A percentile compares a stretch with the other conserved stretches of the same genome.
phyloP scores from a whole-genome alignment of 1,284 basidiomycete species.

The Microbotryum intermedium region DNA sequence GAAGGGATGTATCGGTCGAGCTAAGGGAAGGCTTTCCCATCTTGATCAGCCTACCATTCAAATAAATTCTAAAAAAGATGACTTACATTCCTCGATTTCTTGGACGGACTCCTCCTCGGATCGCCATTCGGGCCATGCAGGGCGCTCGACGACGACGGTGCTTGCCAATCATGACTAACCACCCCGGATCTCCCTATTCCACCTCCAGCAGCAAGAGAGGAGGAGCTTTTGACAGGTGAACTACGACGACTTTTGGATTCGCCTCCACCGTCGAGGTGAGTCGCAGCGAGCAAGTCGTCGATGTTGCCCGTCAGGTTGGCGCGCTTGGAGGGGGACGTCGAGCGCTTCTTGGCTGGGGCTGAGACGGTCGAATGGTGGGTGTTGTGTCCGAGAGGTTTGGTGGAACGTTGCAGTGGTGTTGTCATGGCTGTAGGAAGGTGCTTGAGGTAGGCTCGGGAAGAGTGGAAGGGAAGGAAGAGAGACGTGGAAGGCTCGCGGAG shows the following conservation, averaged over 20 bases:
- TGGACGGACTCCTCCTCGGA: constrained; percentile 21
- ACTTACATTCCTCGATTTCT: constrained; percentile 23
- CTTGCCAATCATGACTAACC: constrained; percentile 20
- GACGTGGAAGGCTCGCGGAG: no score
- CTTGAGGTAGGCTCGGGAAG: no score
- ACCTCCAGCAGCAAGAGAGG: constrained; percentile 10
- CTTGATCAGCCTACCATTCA: not conserved
- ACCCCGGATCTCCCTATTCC: constrained; percentile 22
- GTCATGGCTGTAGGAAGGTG: no score
- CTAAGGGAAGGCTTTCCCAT: constrained; percentile 1
- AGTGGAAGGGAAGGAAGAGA: no score
- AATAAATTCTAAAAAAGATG: no score
- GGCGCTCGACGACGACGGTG: not conserved
- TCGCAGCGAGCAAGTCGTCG: not conserved
- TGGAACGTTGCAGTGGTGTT: no score
- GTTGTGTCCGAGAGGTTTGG: no score
- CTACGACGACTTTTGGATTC: not conserved
- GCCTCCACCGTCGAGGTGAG: not conserved
- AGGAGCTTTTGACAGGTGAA: no score
- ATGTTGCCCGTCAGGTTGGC: no score
- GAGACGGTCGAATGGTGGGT: no score
- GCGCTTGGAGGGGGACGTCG: no score
- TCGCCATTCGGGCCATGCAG: constrained; percentile 1
- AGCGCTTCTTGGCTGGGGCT: no score
- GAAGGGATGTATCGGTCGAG: constrained; percentile 31